Evolutionary conservation across 2,329 filamentous ascomycete species (phyloP).

Genomic region (Cladosporium sp.): DNA sequence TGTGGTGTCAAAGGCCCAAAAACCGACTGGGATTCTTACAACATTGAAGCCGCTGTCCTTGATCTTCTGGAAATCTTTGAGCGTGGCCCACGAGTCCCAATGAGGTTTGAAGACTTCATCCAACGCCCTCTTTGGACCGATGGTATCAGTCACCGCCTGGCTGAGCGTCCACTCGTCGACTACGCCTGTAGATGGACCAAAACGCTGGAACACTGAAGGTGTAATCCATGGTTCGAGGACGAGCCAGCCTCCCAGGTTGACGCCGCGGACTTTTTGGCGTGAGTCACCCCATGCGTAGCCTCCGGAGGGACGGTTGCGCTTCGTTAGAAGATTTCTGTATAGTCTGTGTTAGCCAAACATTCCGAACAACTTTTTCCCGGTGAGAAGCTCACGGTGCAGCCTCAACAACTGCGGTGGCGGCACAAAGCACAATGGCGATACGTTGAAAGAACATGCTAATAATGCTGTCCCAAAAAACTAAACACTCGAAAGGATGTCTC

Average conservation of each 20-base stretch:
- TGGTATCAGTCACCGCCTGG: conserved; percentile 40
- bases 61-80: conserved; percentile 54
- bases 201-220: conserved; percentile 53
- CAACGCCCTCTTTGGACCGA: conserved; percentile 45
- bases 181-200: conserved; percentile 29
- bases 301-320: neutral
- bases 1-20: conserved; percentile 54
- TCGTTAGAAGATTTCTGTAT: neutral
- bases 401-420: neutral
- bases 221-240: conserved; percentile 63
- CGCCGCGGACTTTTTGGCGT: conserved; percentile 55
- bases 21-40: conserved; percentile 56
- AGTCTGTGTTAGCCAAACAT: neutral
- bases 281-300: conserved; percentile 44
- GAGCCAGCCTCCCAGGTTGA: conserved; percentile 62
- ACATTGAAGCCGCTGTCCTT: conserved; percentile 54
- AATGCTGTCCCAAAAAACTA: too few species aligned
- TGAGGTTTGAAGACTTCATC: conserved; percentile 42
- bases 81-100: conserved; percentile 50
- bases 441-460: too few species aligned
- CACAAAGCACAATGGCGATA: conserved; percentile 1
- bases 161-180: conserved; percentile 51
- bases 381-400: neutral
- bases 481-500: too few species aligned
- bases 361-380: neutral